Evolutionary conservation across 2,329 filamentous ascomycete species (phyloP).

Genomic region (Triangularia setosa): DNA sequence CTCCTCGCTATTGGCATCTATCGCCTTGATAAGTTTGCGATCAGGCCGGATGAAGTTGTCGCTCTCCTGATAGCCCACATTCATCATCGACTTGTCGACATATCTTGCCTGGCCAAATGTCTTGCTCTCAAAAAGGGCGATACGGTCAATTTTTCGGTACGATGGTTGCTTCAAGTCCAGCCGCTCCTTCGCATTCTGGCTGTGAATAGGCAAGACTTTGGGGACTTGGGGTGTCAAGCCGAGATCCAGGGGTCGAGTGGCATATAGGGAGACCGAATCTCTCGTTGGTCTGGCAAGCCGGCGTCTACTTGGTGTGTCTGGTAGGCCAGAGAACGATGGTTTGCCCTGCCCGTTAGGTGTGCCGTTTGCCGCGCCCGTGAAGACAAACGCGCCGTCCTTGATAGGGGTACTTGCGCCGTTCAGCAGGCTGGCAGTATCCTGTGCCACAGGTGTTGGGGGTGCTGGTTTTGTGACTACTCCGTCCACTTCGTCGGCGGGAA

Average conservation of each 20-base stretch:
- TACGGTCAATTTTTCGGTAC: constrained; percentile 74
- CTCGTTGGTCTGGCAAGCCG: constrained; percentile 45
- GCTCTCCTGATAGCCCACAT: constrained; percentile 92
- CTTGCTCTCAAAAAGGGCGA: constrained; percentile 77
- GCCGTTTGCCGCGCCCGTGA: constrained; percentile 38
- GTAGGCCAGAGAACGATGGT: constrained; percentile 21
- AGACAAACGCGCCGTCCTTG: constrained; percentile 42
- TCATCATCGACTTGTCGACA: constrained; percentile 94
- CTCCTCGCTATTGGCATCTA: constrained; percentile 56
- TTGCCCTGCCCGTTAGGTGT: constrained; percentile 38
- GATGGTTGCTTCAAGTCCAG: constrained; percentile 73
- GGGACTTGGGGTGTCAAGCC: constrained; percentile 50
- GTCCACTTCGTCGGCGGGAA: constrained; percentile 80
- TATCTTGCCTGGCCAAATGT: constrained; percentile 82
- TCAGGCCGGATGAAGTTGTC: constrained; percentile 81
- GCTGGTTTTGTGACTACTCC: constrained; percentile 53
- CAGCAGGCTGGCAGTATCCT: constrained; percentile 34
- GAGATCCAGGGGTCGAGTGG: constrained; percentile 43
- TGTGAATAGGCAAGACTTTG: constrained; percentile 70
- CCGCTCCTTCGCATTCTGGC: constrained; percentile 75
- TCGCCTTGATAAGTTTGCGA: constrained; percentile 63
- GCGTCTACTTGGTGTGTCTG: constrained; percentile 39
- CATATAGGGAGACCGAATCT: constrained; percentile 52
- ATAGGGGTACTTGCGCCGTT: constrained; percentile 45
- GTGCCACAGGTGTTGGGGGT: constrained; percentile 34